These are phyloP conservation scores for Hypholoma fasciculare DNA, from an alignment of 768 basidiomycete species.

Conservation along the genomic window DNA sequence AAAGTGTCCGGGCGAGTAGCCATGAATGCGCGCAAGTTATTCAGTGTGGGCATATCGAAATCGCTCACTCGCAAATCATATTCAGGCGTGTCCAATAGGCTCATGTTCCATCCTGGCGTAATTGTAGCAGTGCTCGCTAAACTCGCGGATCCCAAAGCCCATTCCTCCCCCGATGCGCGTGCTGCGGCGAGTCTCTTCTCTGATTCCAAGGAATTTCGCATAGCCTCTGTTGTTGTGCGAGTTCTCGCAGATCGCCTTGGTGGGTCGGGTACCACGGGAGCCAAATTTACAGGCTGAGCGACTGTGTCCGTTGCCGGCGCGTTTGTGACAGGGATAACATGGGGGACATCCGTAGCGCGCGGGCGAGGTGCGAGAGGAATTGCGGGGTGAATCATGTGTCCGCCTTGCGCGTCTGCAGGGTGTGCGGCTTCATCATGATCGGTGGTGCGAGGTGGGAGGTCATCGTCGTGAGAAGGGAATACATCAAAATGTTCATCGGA, in stretches of 20 bases:
- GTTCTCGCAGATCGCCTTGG: neutral
- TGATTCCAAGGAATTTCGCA: neutral
- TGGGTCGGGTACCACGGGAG: neutral
- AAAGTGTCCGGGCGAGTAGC: too few relatives aligned
- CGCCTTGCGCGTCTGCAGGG: neutral
- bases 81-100: neutral
- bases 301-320: neutral
- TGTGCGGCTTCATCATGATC: neutral
- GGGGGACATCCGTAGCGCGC: neutral
- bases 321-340: neutral
- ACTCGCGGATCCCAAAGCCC: neutral
- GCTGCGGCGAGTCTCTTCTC: neutral
- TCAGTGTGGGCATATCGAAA: neutral
- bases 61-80: neutral
- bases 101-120: neutral
- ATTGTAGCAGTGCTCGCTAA: neutral
- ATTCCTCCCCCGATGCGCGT: neutral
- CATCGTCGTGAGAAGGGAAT: slow-evolving; percentile 1
- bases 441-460: neutral
- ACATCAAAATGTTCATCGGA: neutral
- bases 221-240: neutral
- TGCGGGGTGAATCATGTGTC: neutral
- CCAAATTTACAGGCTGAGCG: neutral
- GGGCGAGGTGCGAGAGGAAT: neutral
- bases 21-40: too few relatives aligned